A percentile compares a stretch with the other conserved stretches of the same genome.
phyloP scores from a whole-genome alignment of 2,329 filamentous ascomycete species.

The Trichoderma atrobrunneum region DNA sequence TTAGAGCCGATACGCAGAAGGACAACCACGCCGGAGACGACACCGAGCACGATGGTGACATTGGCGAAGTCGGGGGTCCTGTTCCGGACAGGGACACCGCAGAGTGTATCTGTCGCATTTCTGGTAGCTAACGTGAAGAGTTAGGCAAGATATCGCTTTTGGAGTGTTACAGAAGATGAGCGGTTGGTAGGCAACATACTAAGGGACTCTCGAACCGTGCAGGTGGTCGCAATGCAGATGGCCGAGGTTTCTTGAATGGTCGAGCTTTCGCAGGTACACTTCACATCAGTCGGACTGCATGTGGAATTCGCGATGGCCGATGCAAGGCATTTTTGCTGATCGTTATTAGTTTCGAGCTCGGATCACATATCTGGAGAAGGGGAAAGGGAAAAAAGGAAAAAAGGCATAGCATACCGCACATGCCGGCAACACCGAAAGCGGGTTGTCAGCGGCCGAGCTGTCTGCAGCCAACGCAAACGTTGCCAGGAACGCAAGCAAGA shows the following conservation, averaged over 20 bases:
- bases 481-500: background rate
- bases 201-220: background rate
- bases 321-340: constrained; percentile 8
- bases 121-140: background rate
- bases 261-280: constrained; percentile 1
- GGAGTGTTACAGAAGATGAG: background rate
- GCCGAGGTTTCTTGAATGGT: background rate
- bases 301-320: constrained; percentile 3
- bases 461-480: background rate
- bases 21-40: constrained; percentile 23
- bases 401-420: background rate
- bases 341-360: background rate
- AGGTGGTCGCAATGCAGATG: background rate
- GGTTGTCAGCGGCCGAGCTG: background rate
- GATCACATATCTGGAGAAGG: background rate
- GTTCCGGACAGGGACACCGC: background rate
- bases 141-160: background rate
- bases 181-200: background rate
- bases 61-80: constrained; percentile 9
- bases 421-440: background rate
- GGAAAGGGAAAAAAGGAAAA: no score
- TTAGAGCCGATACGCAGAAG: constrained; percentile 23
- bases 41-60: constrained; percentile 21
- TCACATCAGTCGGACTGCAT: background rate
- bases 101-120: background rate